phyloP scores from a whole-genome alignment of 2,329 filamentous ascomycete species.

The Colletotrichum brevisporum region DNA sequence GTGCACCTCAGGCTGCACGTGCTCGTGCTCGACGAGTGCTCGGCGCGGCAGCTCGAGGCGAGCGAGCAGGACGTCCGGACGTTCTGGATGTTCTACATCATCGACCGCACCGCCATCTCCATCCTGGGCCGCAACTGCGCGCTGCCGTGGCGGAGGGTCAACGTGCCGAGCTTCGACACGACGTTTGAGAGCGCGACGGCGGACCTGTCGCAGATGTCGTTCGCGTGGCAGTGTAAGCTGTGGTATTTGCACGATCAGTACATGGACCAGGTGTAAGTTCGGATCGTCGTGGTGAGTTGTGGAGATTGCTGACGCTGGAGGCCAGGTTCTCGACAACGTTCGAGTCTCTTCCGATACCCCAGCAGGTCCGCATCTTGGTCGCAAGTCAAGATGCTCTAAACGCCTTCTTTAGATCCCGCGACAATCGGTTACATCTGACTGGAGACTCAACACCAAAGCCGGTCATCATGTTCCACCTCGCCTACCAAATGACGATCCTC shows the following conservation, averaged over 20 bases:
- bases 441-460: conserved; percentile 36
- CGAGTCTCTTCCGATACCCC: conserved; percentile 38
- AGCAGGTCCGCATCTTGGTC: conserved; percentile 39
- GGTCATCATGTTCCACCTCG: conserved; percentile 39
- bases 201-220: conserved; percentile 35
- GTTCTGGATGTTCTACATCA: conserved; percentile 43
- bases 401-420: conserved; percentile 38
- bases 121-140: conserved; percentile 41
- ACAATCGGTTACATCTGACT: conserved; percentile 28
- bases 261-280: conserved; percentile 42
- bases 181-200: conserved; percentile 32
- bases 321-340: conserved; percentile 38
- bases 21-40: conserved; percentile 38
- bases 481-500: conserved; percentile 41
- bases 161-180: conserved; percentile 38
- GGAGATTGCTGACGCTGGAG: background rate
- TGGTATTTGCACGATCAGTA: conserved; percentile 42
- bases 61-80: conserved; percentile 38
- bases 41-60: conserved; percentile 37
- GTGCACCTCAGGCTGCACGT: conserved; percentile 41
- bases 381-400: conserved; percentile 40
- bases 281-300: too few species aligned
- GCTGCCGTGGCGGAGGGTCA: conserved; percentile 40
- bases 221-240: conserved; percentile 41
- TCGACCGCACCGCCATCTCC: conserved; percentile 41